phyloP scores from a whole-genome alignment of 345 rosid genomes.

The Bruguiera parviflora region DNA sequence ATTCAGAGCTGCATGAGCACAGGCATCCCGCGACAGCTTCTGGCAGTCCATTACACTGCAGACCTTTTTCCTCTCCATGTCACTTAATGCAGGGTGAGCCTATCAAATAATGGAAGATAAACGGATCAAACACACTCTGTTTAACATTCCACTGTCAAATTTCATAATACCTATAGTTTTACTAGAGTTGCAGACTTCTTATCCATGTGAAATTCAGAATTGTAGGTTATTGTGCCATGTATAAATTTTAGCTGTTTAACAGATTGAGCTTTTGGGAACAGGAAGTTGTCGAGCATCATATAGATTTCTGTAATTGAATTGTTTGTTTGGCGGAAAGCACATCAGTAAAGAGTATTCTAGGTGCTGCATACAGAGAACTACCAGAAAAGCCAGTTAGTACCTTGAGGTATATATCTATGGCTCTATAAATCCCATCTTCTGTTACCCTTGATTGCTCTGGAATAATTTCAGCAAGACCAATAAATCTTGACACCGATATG shows the following conservation, averaged over 20 bases:
- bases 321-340: not conserved
- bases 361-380: not conserved
- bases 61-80: conserved; percentile 88
- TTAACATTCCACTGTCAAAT: no score
- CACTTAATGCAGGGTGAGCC: conserved; percentile 87
- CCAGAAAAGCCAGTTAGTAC: conserved; percentile 28
- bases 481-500: conserved; percentile 56
- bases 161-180: no score
- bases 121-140: not conserved
- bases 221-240: no score
- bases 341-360: not conserved
- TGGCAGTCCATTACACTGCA: conserved; percentile 96
- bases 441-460: conserved; percentile 75
- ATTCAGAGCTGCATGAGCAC: conserved; percentile 94
- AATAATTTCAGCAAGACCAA: conserved; percentile 62
- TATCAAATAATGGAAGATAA: conserved; percentile 18
- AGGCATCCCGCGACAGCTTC: conserved; percentile 85
- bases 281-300: no score
- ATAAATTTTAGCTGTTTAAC: no score
- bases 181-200: no score
- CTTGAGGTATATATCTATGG: conserved; percentile 91
- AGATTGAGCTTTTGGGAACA: no score
- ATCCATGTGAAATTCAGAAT: no score
- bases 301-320: no score
- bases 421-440: conserved; percentile 89